A percentile compares a stretch with the other conserved stretches of the same genome.
phyloP scores from a whole-genome alignment of 164 flowering plant species.

The Magnolia kwangsiensis region DNA sequence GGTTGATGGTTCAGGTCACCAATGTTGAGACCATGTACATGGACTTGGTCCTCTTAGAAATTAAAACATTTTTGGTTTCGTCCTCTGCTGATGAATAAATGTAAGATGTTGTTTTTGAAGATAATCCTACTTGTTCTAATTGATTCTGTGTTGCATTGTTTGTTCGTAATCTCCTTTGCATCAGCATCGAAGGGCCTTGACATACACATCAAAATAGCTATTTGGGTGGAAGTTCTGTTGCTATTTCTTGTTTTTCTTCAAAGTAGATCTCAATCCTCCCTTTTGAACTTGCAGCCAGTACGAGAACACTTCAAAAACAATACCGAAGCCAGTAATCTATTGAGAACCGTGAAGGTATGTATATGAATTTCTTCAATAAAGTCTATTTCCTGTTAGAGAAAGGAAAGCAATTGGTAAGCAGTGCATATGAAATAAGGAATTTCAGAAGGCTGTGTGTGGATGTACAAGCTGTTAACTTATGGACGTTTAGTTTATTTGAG shows the following conservation, averaged over 20 bases:
- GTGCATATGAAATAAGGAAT: not conserved
- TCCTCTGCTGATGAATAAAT: no score
- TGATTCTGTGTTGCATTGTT: not conserved
- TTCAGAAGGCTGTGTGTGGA: no score
- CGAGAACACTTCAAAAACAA: constrained; percentile 20
- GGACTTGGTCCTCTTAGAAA: not conserved
- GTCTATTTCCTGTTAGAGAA: not conserved
- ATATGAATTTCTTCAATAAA: not conserved
- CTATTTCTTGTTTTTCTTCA: no score
- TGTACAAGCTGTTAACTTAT: no score
- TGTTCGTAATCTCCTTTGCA: not conserved
- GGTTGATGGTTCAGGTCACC: not conserved
- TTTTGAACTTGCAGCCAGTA: constrained; percentile 16
- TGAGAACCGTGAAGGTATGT: constrained; percentile 18
- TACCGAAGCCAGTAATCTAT: constrained; percentile 16
- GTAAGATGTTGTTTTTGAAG: no score
- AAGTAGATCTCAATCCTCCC: not conserved
- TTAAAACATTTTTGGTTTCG: no score
- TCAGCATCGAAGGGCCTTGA: not conserved
- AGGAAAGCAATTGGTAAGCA: not conserved
- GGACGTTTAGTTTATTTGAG: not conserved
- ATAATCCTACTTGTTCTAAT: no score
- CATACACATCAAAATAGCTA: not conserved
- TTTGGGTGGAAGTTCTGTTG: not conserved
- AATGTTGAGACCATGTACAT: not conserved